Base-by-base conservation (phyloP, 768 basidiomycete genomes). In the Amanita thiersii region DNA sequence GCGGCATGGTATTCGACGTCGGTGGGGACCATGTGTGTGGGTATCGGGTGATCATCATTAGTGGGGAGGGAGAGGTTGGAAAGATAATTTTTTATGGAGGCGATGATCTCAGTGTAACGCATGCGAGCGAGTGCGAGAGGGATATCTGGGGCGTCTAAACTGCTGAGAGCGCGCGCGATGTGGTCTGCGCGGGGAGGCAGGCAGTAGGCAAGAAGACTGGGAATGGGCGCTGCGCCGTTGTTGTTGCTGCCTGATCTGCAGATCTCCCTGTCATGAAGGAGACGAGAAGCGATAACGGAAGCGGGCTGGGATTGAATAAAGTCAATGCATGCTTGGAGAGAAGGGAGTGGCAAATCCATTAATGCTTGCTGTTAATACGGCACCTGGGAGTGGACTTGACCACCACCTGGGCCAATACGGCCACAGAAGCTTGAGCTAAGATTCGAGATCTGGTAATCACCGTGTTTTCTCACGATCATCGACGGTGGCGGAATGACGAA, bases 1-100 rank as follows among this genome's bases (percentile, higher is more conserved):
- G 55, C 43, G 17, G 56, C 47, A n/a, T 44, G 46, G n/a, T 47
- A 51, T 14, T 61, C 57, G n/a, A 44, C 42, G 20, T 57, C 50
- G n/a, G 48, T 48, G 2, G 56, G 56, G 11, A 57, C 36, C 41
- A 56, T 43, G 18, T 56, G 53, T 9, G 37, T 28, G n/a, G 54
- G 55, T 24, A 57, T 47, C 0, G 12, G 25, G 40, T 28, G 10
- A 31, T 33, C 43, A 44, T 39, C 30, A n/a, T 29, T 24, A 2
- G 21, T 25, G 2, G 44, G 42, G 29, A 25, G 41, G 25, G 47
- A 38, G 39, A 56, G 51, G 23, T 47, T 51, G 12, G 47, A 35
- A 8, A 57, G 37, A 47, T 54, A 50, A 8, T 51, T 43, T 43
- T 52, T 55, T 38, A 58, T 56, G 20, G 25, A 20, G 15, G 51